A percentile compares a stretch with the other conserved stretches of the same genome.
These are phyloP conservation scores for Apiospora marii DNA, from an alignment of 2,329 filamentous ascomycete species.

Conservation along the genomic window DNA sequence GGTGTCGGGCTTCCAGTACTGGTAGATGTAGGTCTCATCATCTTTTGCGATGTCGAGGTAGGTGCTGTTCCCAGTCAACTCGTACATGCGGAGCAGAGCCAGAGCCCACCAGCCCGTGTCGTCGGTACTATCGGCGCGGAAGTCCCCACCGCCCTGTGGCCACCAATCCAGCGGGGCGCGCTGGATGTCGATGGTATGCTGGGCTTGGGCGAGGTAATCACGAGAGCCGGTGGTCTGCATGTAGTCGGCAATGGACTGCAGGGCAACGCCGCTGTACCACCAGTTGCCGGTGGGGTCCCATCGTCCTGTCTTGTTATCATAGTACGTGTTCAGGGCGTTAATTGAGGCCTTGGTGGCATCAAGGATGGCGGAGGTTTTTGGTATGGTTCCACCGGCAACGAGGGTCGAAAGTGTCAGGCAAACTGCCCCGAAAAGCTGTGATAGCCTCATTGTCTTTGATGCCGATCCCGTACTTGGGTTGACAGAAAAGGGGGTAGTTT, in stretches of 20 bases:
- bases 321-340: constrained; percentile 45
- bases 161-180: constrained; percentile 44
- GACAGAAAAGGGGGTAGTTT: background rate
- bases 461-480: background rate
- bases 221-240: constrained; percentile 41
- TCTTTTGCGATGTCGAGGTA: constrained; percentile 55
- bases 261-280: constrained; percentile 49
- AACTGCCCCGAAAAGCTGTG: background rate
- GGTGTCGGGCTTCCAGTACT: constrained; percentile 50
- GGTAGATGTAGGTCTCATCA: constrained; percentile 57
- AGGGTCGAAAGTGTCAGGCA: background rate
- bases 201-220: constrained; percentile 41
- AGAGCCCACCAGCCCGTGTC: constrained; percentile 63
- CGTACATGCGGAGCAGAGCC: constrained; percentile 56
- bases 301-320: constrained; percentile 43
- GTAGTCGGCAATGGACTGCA: constrained; percentile 47
- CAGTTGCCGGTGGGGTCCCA: constrained; percentile 32
- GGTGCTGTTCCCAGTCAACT: constrained; percentile 51
- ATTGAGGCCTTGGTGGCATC: constrained; percentile 36
- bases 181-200: constrained; percentile 44
- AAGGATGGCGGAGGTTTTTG: background rate
- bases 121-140: constrained; percentile 49
- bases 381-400: background rate
- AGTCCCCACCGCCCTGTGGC: constrained; percentile 47
- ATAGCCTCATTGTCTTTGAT: background rate